Conservation (phyloP, 495 filamentous ascomycete species). For the Aspergillus homomorphus region DNA sequence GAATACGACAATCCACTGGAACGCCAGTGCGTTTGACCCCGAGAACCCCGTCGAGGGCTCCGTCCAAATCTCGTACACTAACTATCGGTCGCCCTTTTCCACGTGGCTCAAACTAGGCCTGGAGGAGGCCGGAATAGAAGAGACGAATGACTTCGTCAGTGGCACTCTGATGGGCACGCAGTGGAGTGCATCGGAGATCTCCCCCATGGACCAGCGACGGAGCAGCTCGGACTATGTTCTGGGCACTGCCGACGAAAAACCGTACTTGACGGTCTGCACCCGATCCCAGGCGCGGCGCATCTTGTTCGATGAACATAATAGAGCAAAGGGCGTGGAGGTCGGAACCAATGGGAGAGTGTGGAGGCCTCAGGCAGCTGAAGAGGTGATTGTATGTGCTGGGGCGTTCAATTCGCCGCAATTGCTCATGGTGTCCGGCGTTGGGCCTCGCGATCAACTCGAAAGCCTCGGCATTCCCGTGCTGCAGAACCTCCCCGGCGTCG, state of each 20-base stretch:
- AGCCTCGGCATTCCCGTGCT: slow-evolving; percentile 12
- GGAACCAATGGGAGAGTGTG: not conserved
- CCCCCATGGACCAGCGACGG: not conserved
- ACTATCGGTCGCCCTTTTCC: not conserved
- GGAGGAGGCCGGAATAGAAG: not conserved
- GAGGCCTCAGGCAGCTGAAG: not conserved
- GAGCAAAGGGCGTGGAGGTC: not conserved
- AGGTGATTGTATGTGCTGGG: not conserved
- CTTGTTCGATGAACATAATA: not conserved
- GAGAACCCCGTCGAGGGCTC: not conserved
- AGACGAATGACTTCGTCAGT: not conserved
- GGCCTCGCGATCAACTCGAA: not conserved
- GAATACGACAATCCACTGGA: not conserved
- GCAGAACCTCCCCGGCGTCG: slow-evolving; percentile 44
- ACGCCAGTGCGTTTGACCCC: not conserved
- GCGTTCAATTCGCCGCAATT: not conserved
- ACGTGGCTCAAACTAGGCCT: not conserved
- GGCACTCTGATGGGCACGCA: not conserved
- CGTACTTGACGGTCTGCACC: not conserved
- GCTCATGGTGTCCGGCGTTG: not conserved
- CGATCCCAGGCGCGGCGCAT: not conserved
- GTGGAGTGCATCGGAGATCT: not conserved
- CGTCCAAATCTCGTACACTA: not conserved
- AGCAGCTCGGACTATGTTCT: not conserved
- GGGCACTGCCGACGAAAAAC: not conserved